Evolutionary conservation across 306 rosid genomes (phyloP), one percentile per base, ranked within the genome.

Genomic region (Vigna nakashimae): DNA sequence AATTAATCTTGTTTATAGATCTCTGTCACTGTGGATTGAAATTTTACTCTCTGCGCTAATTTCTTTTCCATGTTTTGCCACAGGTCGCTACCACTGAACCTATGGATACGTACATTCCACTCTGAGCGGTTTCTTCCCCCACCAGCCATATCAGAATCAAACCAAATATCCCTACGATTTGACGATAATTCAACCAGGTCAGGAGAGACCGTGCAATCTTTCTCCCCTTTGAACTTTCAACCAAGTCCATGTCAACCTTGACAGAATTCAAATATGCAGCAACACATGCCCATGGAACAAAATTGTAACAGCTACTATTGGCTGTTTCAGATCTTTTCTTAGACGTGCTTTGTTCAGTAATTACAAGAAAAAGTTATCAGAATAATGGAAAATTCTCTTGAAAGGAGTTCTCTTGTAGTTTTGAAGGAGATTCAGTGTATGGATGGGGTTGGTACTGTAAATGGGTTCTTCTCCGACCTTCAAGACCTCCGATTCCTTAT

Each of bases 161-260:
- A 92, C 97, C 98, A 94, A 82, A 94, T 92, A 88, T 92, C 98
- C 84, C 97, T 90, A 60, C 98, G 90, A 90, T 94, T 92, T 77
- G 98, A 94, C 52, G 98, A 94, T 86, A 94, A 84, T 77, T 94
- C 98, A 72, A 86, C 86, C 24, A 83, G 73, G 79, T 88, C 87
- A 40, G 91, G 79, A 78, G 82, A 55, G 74, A 58, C 73, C 65
- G 69, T 36, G 75, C 58, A 46, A 73, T 74, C 75, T 74, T 84
- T 86, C 65, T 74, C 66, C 66, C 65, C 77, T 65, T 88, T 20
- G 81, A 58, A 58, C 76, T 59, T 79, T 76, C 82, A 73, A 65
- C 72, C 63, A 72, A 73, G 62, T 82, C 81, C 63, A 73, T 60
- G 65, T 79, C 89, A 79, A 84, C 85, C 83, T 84, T 87, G 71